These are phyloP conservation scores for Podospora pseudopauciseta DNA, from an alignment of 495 filamentous ascomycete species.

Conservation along the genomic window DNA sequence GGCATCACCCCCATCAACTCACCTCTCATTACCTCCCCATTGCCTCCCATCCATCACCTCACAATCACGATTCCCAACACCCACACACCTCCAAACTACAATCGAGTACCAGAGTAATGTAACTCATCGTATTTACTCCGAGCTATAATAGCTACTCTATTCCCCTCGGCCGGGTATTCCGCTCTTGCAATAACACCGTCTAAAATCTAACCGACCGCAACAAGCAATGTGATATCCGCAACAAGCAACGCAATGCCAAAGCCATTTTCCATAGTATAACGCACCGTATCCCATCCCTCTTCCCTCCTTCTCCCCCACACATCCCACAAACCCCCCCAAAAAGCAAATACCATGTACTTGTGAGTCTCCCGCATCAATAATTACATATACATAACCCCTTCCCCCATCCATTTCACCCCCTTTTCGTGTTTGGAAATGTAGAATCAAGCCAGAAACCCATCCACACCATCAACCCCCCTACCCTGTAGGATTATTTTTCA, in stretches of 20 bases:
- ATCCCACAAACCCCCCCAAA: neutral
- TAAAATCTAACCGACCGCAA: neutral
- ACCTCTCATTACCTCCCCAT: no score
- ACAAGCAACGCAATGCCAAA: neutral
- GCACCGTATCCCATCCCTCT: neutral
- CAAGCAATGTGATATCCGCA: neutral
- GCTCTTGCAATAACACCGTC: neutral
- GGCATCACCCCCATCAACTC: no score
- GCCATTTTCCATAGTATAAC: neutral
- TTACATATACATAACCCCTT: neutral
- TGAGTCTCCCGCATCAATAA: neutral
- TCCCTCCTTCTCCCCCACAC: neutral
- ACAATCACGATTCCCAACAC: neutral
- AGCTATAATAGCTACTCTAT: neutral
- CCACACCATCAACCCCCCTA: neutral
- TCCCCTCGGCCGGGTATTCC: neutral
- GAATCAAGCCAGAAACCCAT: neutral
- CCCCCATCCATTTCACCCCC: neutral
- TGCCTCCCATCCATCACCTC: no score
- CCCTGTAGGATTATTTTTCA: conserved; percentile 17
- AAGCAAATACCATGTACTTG: neutral
- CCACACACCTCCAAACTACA: neutral
- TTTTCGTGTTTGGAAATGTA: neutral
- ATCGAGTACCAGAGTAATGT: neutral
- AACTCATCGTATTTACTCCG: neutral